A percentile compares a stretch with the other conserved stretches of the same genome.
Evolutionary conservation across 768 basidiomycete species (phyloP).

Genomic region (Mycena galericulata): DNA sequence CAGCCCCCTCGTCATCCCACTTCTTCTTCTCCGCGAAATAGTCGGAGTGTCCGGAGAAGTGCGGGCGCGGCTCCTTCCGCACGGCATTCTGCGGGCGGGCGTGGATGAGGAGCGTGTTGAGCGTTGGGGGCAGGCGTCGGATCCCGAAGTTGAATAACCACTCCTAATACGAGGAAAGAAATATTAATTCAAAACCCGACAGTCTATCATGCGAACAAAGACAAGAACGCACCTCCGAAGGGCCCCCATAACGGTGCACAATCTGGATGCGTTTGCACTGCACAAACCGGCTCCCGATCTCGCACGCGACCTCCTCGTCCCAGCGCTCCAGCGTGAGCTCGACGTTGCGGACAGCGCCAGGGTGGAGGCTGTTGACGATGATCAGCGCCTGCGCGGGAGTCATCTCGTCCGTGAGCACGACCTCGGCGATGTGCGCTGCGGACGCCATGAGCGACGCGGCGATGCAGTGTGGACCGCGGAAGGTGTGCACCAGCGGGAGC

Average conservation of each 20-base stretch:
- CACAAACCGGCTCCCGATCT: slow-evolving; percentile 10
- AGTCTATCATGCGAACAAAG: too few species aligned
- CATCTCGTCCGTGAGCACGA: neutral
- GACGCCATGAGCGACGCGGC: neutral
- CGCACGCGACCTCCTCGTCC: slow-evolving; percentile 3
- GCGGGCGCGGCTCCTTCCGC: neutral
- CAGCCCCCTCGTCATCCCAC: neutral
- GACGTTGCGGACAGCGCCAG: neutral
- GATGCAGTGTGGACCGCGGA: neutral
- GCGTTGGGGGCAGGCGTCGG: neutral
- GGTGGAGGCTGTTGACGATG: neutral
- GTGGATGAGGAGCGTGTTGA: slow-evolving; percentile 5
- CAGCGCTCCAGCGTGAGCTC: slow-evolving; percentile 6
- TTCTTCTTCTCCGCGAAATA: neutral
- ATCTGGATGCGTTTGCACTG: slow-evolving; percentile 1
- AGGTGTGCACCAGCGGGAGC: neutral
- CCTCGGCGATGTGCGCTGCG: neutral
- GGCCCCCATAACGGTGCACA: neutral
- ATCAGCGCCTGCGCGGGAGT: neutral
- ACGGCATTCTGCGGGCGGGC: neutral
- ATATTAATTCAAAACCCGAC: neutral
- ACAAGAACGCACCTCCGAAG: neutral
- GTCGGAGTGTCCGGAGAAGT: neutral
- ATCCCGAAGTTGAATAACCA: neutral
- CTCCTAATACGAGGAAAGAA: neutral